These are phyloP conservation scores for Moricandia arvensis DNA, from an alignment of 345 rosid genomes.

Conservation along the genomic window DNA sequence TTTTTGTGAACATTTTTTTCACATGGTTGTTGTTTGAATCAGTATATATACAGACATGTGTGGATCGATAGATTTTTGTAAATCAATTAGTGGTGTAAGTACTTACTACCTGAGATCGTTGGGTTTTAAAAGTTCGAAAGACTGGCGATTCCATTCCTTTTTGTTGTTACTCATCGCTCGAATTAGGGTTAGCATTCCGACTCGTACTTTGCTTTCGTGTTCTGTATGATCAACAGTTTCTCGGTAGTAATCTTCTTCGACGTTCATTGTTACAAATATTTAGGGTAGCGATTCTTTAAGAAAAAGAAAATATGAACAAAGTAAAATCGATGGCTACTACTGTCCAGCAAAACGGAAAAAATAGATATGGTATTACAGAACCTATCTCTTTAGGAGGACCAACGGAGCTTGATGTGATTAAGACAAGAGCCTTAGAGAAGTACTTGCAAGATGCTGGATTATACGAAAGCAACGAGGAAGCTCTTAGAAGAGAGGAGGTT, in stretches of 20 bases:
- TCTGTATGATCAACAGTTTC: too few relatives aligned
- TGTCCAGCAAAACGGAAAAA: conserved; percentile 52
- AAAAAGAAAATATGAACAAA: background rate
- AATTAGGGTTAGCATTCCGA: too few relatives aligned
- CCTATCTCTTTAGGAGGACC: conserved; percentile 97
- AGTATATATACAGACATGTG: background rate
- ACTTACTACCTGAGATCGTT: too few relatives aligned
- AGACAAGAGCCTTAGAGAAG: conserved; percentile 79
- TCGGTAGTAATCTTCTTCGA: too few relatives aligned
- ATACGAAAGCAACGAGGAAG: conserved; percentile 85
- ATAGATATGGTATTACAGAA: conserved; percentile 64
- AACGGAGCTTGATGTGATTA: conserved; percentile 68
- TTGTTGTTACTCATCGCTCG: too few relatives aligned
- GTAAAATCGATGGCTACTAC: conserved; percentile 50
- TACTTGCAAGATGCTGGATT: conserved; percentile 74
- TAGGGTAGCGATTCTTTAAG: background rate
- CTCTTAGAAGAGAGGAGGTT: conserved; percentile 92
- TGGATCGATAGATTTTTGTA: background rate
- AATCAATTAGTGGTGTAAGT: too few relatives aligned
- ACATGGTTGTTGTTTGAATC: background rate
- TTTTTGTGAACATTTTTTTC: too few relatives aligned
- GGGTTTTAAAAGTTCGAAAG: too few relatives aligned
- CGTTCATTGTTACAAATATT: too few relatives aligned
- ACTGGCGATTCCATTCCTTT: too few relatives aligned
- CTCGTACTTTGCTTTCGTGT: too few relatives aligned